These are phyloP conservation scores for Epichloe uncinata DNA, from an alignment of 2,329 filamentous ascomycete genomes.

Conservation along the genomic window DNA sequence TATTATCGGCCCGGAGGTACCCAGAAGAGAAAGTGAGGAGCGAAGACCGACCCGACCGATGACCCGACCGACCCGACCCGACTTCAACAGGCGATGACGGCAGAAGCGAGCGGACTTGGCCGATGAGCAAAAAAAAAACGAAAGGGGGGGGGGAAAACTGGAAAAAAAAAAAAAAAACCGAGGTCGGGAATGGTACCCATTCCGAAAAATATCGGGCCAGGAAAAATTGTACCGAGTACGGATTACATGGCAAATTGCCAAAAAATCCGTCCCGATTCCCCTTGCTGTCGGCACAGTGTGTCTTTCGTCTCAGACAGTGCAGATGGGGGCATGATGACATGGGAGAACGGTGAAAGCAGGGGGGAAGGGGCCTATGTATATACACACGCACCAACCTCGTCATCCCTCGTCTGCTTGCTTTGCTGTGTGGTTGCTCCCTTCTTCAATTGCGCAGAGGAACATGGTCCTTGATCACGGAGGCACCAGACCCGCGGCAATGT, in stretches of 20 bases:
- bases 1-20: too few relatives aligned
- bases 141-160: not conserved
- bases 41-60: too few relatives aligned
- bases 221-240: not conserved
- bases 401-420: not conserved
- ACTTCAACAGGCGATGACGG: not conserved
- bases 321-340: slow-evolving; percentile 1
- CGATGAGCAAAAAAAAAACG: not conserved
- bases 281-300: not conserved
- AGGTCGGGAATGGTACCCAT: not conserved
- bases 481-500: not conserved
- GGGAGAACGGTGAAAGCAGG: not conserved
- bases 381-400: not conserved
- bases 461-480: not conserved
- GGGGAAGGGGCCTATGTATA: not conserved
- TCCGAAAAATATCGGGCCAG: slow-evolving; percentile 1
- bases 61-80: too few relatives aligned
- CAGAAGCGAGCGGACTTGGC: not conserved
- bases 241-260: not conserved
- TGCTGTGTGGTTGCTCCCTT: not conserved
- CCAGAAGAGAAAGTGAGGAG: too few relatives aligned
- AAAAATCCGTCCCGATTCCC: not conserved
- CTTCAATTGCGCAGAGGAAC: not conserved
- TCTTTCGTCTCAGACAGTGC: not conserved
- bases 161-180: not conserved